Conservation (phyloP, 306 rosid genomes). For the Prunus persica region Prunus_persica_NCBIv2 NC_034015.1:11039501-11040000, state of each 20-base stretch:
- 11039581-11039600: constrained; percentile 13
- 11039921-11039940: neutral
- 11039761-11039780: constrained; percentile 22
- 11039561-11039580: constrained; percentile 28
- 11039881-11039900: neutral
- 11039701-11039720: neutral
- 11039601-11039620: constrained; percentile 6
- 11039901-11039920: too few species aligned
- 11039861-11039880: neutral
- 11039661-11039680: constrained; percentile 12
- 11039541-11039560: constrained; percentile 31
- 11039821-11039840: neutral
- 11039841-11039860: constrained; percentile 3
- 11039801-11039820: neutral
- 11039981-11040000: neutral
- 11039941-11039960: neutral
- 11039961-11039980: neutral
- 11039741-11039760: constrained; percentile 1
- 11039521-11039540: constrained; percentile 29
- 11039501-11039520: constrained; percentile 50
- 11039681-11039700: neutral
- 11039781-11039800: constrained; percentile 10
- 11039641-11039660: constrained; percentile 32
- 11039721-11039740: constrained; percentile 5
- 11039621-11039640: constrained; percentile 22